Conservation (phyloP, 2,329 filamentous ascomycete genomes). For the Raffaelea arxii region DNA sequence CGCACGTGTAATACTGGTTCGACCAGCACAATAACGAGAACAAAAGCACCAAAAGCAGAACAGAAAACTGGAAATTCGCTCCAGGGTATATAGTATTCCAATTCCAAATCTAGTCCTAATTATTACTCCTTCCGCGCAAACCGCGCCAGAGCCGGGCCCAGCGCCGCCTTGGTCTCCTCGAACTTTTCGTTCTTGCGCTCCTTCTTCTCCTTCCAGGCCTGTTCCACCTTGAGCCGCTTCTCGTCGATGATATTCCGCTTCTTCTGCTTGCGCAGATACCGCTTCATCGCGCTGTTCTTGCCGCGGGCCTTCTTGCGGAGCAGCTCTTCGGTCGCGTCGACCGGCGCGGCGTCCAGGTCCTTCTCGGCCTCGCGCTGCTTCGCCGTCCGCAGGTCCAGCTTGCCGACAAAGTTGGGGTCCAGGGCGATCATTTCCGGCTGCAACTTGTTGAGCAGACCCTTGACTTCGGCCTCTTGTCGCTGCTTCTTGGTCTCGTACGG, state of each 20-base stretch:
- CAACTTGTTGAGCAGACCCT: slow-evolving; percentile 83
- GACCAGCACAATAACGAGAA: no score
- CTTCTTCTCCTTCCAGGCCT: slow-evolving; percentile 65
- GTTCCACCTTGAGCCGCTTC: slow-evolving; percentile 77
- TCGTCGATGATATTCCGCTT: slow-evolving; percentile 94
- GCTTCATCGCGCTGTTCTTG: slow-evolving; percentile 79
- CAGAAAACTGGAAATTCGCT: no score
- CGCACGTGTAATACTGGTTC: no score
- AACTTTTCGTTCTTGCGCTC: slow-evolving; percentile 54
- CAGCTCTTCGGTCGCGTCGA: slow-evolving; percentile 44
- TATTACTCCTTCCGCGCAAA: slow-evolving; percentile 71
- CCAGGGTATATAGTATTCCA: no score
- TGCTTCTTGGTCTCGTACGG: slow-evolving; percentile 92
- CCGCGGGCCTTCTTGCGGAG: slow-evolving; percentile 63
- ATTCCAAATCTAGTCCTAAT: slow-evolving; percentile 5
- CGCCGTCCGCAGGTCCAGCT: slow-evolving; percentile 71
- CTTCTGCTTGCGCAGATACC: slow-evolving; percentile 84
- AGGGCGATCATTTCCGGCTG: slow-evolving; percentile 95
- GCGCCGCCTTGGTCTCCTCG: slow-evolving; percentile 56
- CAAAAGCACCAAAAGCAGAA: no score
- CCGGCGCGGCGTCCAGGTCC: slow-evolving; percentile 63
- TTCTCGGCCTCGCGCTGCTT: slow-evolving; percentile 67
- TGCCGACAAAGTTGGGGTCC: slow-evolving; percentile 85
- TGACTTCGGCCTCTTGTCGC: slow-evolving; percentile 86
- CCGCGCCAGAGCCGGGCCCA: slow-evolving; percentile 77